Evolutionary conservation across 1,284 basidiomycete species (phyloP), one percentile per base, ranked within the genome.

Genomic region (Apiotrichum porosum): DNA sequence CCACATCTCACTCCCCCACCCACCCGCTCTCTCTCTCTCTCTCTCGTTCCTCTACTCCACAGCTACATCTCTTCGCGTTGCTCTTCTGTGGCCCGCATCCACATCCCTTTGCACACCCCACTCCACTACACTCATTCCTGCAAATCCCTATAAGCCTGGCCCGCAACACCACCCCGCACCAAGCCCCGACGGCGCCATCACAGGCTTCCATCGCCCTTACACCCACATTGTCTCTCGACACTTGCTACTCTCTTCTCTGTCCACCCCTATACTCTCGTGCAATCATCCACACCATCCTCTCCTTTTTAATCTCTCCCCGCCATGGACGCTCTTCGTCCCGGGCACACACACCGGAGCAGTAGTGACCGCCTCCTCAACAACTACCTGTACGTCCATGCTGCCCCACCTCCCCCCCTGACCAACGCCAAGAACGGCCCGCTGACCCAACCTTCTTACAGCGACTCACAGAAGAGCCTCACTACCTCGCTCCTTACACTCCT

Each of bases 331-430:
- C 59, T 72, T 4, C 51, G 62, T 38, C 65, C 69, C 0, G 63
- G 69, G 24, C 66, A 71, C 51, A 66, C 66, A 40, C 72, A 74
- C 52, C 47, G 71, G 47, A 70, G 68, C 56, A 68, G 64, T 51
- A 65, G 62, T 47, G 72, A 74, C 49, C 43, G 72, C 41, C 57
- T 74, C 42, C 52, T 74, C 26, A 71, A 65, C 58, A 74, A 74
- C 47, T 74, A 73, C 47, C 68, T 74, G 68, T 72, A 45, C 31
- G 69, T 62, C n/a, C n/a, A n/a, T n/a, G n/a, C n/a, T 8, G 34
- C 3, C 14, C 23, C 31, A 32, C 15, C 19, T 18, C 17, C 37
- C 19, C 23, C 17, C 28, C 14, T 13, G 30, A 21, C 22, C 24
- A 23, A 31, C 34, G 15, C 35, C 32, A 14, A 24, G n/a, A 6